These are phyloP conservation scores for Nigrospora oryzae DNA, from an alignment of 2,329 filamentous ascomycete genomes.

Conservation along the genomic window DNA sequence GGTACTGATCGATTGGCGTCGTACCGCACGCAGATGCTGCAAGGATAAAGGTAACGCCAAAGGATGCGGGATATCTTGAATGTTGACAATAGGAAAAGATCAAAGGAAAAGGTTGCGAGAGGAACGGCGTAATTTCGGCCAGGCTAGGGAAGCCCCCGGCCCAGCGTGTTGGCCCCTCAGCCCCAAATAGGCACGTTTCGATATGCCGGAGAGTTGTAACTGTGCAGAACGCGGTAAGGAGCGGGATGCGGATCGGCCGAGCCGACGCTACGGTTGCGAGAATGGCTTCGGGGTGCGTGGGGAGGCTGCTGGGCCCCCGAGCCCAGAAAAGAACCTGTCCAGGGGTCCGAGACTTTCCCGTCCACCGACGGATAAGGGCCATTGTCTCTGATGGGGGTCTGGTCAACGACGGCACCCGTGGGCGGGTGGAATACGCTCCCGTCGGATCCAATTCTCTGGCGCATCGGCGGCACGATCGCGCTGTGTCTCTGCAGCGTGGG, in stretches of 20 bases:
- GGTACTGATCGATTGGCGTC: too few relatives aligned
- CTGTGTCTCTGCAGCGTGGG: too few relatives aligned
- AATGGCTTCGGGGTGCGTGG: constrained; percentile 25
- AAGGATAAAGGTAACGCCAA: too few relatives aligned
- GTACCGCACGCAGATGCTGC: too few relatives aligned
- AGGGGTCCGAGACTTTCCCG: constrained; percentile 14
- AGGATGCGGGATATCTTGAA: too few relatives aligned
- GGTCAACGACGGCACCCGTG: constrained; percentile 1
- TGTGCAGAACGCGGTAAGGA: constrained; percentile 46
- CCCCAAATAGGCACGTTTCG: constrained; percentile 47
- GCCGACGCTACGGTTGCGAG: constrained; percentile 28
- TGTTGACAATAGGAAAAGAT: too few relatives aligned
- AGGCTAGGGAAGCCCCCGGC: too few relatives aligned
- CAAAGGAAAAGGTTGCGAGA: too few relatives aligned
- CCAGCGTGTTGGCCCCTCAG: constrained; percentile 14
- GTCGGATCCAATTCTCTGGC: too few relatives aligned
- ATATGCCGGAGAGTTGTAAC: constrained; percentile 51
- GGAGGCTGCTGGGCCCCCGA: constrained; percentile 22
- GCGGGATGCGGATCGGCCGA: constrained; percentile 15
- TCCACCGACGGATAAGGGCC: constrained; percentile 14
- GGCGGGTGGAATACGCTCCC: not conserved
- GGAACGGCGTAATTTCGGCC: too few relatives aligned
- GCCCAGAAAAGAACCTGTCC: constrained; percentile 17
- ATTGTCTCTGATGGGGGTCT: constrained; percentile 11
- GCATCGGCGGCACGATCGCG: too few relatives aligned